Conservation (phyloP, 139 green algal genomes). For the Zygnema cylindricum region DNA sequence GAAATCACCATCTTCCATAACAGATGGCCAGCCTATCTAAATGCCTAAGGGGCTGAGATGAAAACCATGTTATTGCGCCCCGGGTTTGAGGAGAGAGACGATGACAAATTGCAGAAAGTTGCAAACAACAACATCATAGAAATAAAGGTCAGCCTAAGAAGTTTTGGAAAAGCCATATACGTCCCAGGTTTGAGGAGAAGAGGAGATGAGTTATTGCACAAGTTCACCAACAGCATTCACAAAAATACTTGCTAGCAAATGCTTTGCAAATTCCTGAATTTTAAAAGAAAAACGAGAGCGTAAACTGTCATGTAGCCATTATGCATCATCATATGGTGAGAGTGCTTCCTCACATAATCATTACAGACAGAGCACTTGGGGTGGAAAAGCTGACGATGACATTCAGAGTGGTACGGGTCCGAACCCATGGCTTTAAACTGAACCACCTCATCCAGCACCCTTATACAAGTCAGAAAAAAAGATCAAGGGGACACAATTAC, state of each 20-base stretch:
- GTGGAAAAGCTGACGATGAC: slow-evolving; percentile 33
- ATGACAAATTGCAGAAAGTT: background rate
- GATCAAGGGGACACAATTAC: too few relatives aligned
- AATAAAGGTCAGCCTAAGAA: background rate
- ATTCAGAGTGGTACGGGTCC: slow-evolving; percentile 41
- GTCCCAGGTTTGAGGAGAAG: too few relatives aligned
- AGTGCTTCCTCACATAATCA: slow-evolving; percentile 38
- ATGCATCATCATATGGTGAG: background rate
- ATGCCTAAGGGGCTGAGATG: too few relatives aligned
- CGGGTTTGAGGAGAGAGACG: too few relatives aligned
- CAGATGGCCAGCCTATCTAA: too few relatives aligned
- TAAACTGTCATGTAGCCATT: background rate
- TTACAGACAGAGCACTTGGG: slow-evolving; percentile 42
- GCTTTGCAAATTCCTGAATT: slow-evolving; percentile 20
- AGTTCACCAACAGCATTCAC: background rate
- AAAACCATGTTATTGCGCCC: too few relatives aligned
- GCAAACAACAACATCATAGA: background rate
- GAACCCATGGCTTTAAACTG: slow-evolving; percentile 39
- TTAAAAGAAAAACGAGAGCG: too few relatives aligned
- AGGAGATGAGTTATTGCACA: slow-evolving; percentile 2
- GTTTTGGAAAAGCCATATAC: too few relatives aligned
- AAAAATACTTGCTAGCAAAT: slow-evolving; percentile 11
- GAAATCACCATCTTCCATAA: too few relatives aligned
- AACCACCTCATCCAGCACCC: too few relatives aligned
- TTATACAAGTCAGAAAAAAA: too few relatives aligned